Evolutionary conservation across 75 land plant species (phyloP), one percentile per base, ranked within the genome.

Genomic region (Pinus albicaulis): DNA sequence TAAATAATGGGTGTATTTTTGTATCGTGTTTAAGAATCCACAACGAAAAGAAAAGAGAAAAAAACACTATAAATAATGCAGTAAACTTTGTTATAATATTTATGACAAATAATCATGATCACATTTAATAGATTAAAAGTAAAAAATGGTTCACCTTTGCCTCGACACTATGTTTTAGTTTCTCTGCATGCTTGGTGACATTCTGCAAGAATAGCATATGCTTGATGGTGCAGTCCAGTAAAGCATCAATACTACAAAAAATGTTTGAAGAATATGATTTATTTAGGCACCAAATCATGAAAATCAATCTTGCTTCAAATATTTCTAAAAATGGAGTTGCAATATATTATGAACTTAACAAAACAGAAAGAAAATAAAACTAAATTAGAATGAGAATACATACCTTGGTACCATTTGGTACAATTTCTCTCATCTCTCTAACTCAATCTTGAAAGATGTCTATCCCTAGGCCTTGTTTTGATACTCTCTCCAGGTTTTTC

Each of bases 191-290:
- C 82, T 87, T 85, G 12, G 89, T 91, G 7, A 94, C 92, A 85
- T 89, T 91, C 82, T 94, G 93, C 89, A 94, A 76, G 85, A 91
- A 91, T 56, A 89, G 81, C 97, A 94, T 91, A 80, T 91, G 94
- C 76, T 87, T 89, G 41, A 94, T 94, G 28, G 97, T 94, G n/a
- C 82, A 80, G 53, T 94, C 97, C 78, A 94, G 70, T 24, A 94
- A 79, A 8, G 97, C 89, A 85, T 94, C 97, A 24, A 94, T 94
- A 83, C 97, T 94, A 78, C 90, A 89, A 93, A 91, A 93, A 62
- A 77, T 58, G 68, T 78, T 31, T 48, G 75, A 12, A 75, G 20
- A 66, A 57, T 4, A 75, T 25, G 41, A n/a, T 20, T 77, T 61
- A 68, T 56, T 61, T 55, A 68, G 55, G 13, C 56, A 80, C 31